Evolutionary conservation across 345 rosid species (phyloP), one percentile per base, ranked within the genome.

Genomic region (Arabidopsis suecica): DNA sequence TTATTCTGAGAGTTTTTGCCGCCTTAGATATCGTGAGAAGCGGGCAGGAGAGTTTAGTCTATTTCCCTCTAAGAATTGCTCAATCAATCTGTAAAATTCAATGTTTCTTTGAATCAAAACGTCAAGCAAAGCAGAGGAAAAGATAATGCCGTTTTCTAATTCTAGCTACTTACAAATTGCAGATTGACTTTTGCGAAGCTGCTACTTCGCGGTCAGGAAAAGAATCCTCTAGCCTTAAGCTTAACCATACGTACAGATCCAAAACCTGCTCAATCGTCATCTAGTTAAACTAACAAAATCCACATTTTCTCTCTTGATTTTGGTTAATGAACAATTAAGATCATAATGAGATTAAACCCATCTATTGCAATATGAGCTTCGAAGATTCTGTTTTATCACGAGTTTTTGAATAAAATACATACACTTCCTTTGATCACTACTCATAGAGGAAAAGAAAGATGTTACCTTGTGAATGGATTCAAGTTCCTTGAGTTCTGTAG

Each of bases 391-490:
- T 23, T 50, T 8, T 48, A 25, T 6, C 30, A 42, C 11, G 1
- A 11, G 32, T 49, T 60, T 7, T 38, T 37, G 69, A 38, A 4
- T 36, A 32, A 36, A 56, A 36, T 5, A 4, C 7, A 53, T 34
- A 60, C 1, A 0, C 2, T 61, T 61, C 61, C 34, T 48, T 48
- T 16, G 14, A 65, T 42, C 33, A 57, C 14, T 10, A 38, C 18
- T n/a, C 11, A 28, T 0, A 61, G 5, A 53, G 30, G 48, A 61
- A 23, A 45, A 63, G 14, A 58, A 22, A 63, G 38, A 70, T 60
- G 81, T 65, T 65, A 94, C 97, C 97, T 91, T 94, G 85, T 94
- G 93, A 82, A 94, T 78, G 42, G 98, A 94, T 83, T 94, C 98
- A 54, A 91, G 97, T 57, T 94, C 98, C 81, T 82, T 84, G 67